A percentile compares a stretch with the other conserved stretches of the same genome.
Conservation (phyloP, 1,284 basidiomycete genomes). For the Leccinum pachyderme region DNA sequence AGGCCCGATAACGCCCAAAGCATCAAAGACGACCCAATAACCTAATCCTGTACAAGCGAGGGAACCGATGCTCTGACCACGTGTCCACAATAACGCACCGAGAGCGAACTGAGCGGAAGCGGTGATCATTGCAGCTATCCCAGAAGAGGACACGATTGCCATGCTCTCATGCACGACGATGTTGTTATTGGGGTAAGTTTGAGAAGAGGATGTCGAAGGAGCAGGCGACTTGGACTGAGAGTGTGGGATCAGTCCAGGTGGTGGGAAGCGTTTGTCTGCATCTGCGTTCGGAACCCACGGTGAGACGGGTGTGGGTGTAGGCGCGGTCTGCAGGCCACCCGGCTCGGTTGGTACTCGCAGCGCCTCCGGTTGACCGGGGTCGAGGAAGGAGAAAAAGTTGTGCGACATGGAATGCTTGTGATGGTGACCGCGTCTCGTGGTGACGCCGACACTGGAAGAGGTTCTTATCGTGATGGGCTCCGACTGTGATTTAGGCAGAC, state of each 20-base stretch:
- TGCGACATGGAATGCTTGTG: constrained; percentile 94
- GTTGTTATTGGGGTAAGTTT: neutral
- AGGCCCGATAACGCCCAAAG: constrained; percentile 70
- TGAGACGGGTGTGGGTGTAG: constrained; percentile 24
- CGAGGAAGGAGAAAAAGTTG: constrained; percentile 88
- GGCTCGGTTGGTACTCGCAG: constrained; percentile 4
- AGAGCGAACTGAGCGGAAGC: constrained; percentile 51
- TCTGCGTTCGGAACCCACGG: constrained; percentile 22
- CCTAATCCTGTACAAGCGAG: constrained; percentile 87
- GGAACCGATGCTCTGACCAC: constrained; percentile 88
- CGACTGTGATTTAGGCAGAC: constrained; percentile 30
- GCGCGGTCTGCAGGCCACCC: constrained; percentile 19
- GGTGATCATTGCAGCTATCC: constrained; percentile 28
- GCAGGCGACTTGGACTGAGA: constrained; percentile 28
- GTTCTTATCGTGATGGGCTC: constrained; percentile 17
- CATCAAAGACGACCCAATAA: constrained; percentile 96
- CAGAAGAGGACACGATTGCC: constrained; percentile 16
- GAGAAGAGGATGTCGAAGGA: constrained; percentile 1
- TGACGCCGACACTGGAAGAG: constrained; percentile 6
- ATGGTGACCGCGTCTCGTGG: constrained; percentile 71
- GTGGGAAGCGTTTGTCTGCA: constrained; percentile 2
- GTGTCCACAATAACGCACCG: constrained; percentile 81
- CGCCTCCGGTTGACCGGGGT: constrained; percentile 44
- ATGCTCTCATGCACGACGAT: neutral
- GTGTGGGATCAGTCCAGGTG: constrained; percentile 13